Conservation (phyloP, 768 basidiomycete genomes). For the Pisolithus albus region DNA sequence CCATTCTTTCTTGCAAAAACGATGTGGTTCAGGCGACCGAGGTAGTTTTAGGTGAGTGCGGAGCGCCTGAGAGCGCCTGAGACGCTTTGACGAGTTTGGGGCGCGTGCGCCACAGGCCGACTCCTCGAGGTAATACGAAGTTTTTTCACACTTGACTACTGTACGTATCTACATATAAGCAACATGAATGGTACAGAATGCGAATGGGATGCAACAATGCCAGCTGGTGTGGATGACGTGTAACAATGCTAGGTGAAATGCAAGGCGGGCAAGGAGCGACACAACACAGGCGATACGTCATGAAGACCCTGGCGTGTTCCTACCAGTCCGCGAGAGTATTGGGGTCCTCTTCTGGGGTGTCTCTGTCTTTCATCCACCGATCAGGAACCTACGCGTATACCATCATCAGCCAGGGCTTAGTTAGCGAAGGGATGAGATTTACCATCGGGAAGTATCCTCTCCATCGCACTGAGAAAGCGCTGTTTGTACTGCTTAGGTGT, state of each 20-base stretch:
- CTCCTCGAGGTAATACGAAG: too few species aligned
- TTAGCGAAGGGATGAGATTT: slow-evolving; percentile 16
- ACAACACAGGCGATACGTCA: background rate
- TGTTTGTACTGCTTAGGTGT: slow-evolving; percentile 93
- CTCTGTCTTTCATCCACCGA: slow-evolving; percentile 85
- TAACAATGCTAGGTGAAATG: background rate
- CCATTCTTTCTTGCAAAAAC: slow-evolving; percentile 42
- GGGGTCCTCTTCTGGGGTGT: slow-evolving; percentile 70
- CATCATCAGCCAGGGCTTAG: background rate
- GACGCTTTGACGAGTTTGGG: background rate
- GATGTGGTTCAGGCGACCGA: background rate
- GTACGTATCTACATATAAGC: too few species aligned
- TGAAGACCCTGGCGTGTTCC: background rate
- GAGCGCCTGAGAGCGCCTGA: background rate
- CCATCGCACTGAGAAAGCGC: slow-evolving; percentile 82
- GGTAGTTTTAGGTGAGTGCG: background rate
- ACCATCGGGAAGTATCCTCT: slow-evolving; percentile 86
- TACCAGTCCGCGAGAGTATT: slow-evolving; percentile 54
- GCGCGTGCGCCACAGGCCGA: background rate
- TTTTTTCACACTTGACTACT: too few species aligned
- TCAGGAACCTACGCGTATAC: slow-evolving; percentile 59
- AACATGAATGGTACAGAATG: too few species aligned
- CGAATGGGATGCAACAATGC: background rate
- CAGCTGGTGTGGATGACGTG: background rate
- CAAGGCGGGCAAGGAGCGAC: background rate